Base-by-base conservation (phyloP, 2,329 filamentous ascomycete genomes). In the Plenodomus tracheiphilus region DNA sequence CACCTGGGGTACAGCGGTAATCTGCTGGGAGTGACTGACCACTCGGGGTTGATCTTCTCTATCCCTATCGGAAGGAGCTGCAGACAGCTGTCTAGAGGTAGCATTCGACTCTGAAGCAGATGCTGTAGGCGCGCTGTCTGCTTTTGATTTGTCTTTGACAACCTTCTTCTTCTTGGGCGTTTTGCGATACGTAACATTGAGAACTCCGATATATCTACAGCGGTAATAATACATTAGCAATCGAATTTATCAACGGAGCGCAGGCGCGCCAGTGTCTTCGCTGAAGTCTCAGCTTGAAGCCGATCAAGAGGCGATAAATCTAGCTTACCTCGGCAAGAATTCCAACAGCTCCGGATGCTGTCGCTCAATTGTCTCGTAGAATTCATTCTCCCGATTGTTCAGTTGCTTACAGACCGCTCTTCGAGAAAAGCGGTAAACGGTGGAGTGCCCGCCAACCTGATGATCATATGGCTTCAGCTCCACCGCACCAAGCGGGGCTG, bases 301-400 rank as follows among this genome's bases (percentile, higher is more conserved):
- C 65, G 50, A 63, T 50, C 46, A 38, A 55, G 56, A 49, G 37
- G 35, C 46, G 47, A 46, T 39, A 49, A 45, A 38, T 49, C 47
- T 15, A 39, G 56, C 74, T 56, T 74, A 75, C 72, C 92, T 91
- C 57, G 94, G 94, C 56, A 99, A 80, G 69, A 97, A 99, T 36
- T 88, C 85, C 51, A 99, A 77, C 64, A 99, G 81, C 68, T 96
- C 88, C 56, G 91, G 89, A 73, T 99, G 93, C 59, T 90, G 85
- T 65, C 85, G 85, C 77, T 99, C 94, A 64, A 97, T 90, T 46
- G 87, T 94, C 74, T 99, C 94, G 73, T 99, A 99, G 70, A 99
- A 99, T 74, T 96, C 91, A 73, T 99, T 99, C 70, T 99, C 94
- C 65, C 93, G 84, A 71, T 96, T 99, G 73, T 96, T 99, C 66